Percentiles rank a stretch among this genome's conserved stretches.
phyloP scores from a whole-genome alignment of 306 rosid genomes.

The Acacia crassicarpa region DNA sequence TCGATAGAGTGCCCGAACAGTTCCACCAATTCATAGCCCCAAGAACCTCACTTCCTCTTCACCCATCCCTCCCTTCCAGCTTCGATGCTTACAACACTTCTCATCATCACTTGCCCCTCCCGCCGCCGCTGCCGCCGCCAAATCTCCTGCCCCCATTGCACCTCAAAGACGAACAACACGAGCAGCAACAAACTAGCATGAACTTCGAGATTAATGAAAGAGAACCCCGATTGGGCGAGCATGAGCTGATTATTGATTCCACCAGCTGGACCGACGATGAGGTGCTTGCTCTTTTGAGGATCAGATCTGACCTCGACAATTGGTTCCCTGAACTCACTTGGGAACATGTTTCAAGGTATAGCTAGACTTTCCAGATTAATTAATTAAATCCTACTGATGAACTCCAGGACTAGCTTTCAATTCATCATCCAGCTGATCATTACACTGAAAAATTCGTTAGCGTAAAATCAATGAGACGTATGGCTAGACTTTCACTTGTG shows the following conservation, averaged over 20 bases:
- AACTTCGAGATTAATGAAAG: conserved; percentile 30
- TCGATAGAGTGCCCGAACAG: conserved; percentile 72
- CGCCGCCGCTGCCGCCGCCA: conserved; percentile 5
- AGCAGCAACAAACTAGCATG: conserved; percentile 17
- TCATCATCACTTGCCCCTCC: conserved; percentile 26
- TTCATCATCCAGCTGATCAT: neutral
- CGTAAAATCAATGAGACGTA: neutral
- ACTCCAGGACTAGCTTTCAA: neutral
- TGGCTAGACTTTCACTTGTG: neutral
- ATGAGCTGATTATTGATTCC: conserved; percentile 34
- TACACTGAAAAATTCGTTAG: neutral
- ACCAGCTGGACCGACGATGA: conserved; percentile 62
- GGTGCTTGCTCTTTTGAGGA: conserved; percentile 67
- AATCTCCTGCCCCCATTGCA: conserved; percentile 44
- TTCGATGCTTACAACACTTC: conserved; percentile 31
- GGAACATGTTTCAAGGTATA: conserved; percentile 67
- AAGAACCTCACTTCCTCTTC: conserved; percentile 48
- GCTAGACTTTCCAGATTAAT: too few relatives aligned
- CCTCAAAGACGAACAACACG: conserved; percentile 18
- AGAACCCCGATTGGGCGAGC: conserved; percentile 16
- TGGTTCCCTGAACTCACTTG: conserved; percentile 80
- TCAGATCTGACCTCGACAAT: conserved; percentile 81
- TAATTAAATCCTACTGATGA: neutral
- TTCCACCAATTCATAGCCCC: conserved; percentile 76
- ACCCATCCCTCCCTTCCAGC: conserved; percentile 46